These are phyloP conservation scores for Kitagawia praeruptora DNA, from an alignment of 129 eudicot species.

Conservation along the genomic window DNA sequence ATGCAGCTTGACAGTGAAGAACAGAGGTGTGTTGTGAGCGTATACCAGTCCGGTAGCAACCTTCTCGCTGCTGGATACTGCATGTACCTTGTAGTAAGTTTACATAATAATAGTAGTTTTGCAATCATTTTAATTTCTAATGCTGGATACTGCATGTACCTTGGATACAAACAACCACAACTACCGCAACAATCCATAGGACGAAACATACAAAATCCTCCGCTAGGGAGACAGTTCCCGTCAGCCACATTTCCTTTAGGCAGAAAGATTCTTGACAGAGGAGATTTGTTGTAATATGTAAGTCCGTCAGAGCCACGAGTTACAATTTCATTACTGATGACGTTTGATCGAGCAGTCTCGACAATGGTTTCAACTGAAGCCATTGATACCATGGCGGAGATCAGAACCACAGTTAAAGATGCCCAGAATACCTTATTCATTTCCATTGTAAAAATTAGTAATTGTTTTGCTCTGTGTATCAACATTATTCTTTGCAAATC, in stretches of 20 bases:
- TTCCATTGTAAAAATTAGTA: neutral
- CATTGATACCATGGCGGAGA: neutral
- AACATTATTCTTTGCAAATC: neutral
- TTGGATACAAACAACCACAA: constrained; percentile 3
- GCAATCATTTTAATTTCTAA: neutral
- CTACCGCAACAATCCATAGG: neutral
- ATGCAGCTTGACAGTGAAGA: no score
- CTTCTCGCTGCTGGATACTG: no score
- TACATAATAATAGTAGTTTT: no score
- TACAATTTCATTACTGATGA: neutral
- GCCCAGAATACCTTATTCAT: neutral
- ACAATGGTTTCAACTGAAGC: neutral
- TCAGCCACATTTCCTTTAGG: neutral
- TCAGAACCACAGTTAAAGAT: neutral
- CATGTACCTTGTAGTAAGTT: no score
- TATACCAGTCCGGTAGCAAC: no score
- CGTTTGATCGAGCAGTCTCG: neutral
- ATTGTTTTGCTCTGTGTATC: neutral
- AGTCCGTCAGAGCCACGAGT: neutral
- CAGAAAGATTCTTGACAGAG: neutral
- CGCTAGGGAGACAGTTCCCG: neutral
- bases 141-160: no score
- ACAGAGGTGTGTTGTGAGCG: no score
- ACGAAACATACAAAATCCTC: neutral
- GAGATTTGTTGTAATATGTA: neutral